Evolutionary conservation across 2,329 filamentous ascomycete genomes (phyloP).

Genomic region (Byssochlamys sp.): DNA sequence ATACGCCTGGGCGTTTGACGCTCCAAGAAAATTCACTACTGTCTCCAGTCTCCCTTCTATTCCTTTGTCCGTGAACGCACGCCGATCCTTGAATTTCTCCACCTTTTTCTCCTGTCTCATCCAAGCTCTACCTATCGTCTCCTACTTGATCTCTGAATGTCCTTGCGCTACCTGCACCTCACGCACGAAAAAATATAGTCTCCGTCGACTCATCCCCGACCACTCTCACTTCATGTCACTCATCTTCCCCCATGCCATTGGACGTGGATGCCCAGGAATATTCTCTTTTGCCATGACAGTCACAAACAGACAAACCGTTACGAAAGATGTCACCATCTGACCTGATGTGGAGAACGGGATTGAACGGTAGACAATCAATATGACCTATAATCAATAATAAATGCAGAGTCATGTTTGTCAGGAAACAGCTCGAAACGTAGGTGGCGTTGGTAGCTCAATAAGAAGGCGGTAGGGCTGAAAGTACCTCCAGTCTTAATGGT

Average conservation of each 20-base stretch:
- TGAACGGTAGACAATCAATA: neutral
- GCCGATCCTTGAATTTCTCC: neutral
- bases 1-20: neutral
- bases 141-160: neutral
- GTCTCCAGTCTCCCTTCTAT: neutral
- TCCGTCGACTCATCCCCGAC: neutral
- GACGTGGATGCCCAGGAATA: neutral
- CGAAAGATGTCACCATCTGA: neutral
- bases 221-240: neutral
- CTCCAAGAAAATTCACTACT: neutral
- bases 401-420: neutral
- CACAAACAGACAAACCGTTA: neutral
- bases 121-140: constrained; percentile 1
- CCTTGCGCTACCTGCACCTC: neutral
- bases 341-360: neutral
- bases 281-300: neutral
- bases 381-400: neutral
- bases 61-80: neutral
- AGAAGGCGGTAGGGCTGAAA: too few species aligned
- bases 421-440: neutral
- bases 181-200: neutral
- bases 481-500: too few species aligned
- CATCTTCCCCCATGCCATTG: neutral
- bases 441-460: too few species aligned
- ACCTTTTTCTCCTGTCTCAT: constrained; percentile 1